These are phyloP conservation scores for Geotrichum armillariae DNA, from an alignment of 1,139 yeast species.

Conservation along the genomic window DNA sequence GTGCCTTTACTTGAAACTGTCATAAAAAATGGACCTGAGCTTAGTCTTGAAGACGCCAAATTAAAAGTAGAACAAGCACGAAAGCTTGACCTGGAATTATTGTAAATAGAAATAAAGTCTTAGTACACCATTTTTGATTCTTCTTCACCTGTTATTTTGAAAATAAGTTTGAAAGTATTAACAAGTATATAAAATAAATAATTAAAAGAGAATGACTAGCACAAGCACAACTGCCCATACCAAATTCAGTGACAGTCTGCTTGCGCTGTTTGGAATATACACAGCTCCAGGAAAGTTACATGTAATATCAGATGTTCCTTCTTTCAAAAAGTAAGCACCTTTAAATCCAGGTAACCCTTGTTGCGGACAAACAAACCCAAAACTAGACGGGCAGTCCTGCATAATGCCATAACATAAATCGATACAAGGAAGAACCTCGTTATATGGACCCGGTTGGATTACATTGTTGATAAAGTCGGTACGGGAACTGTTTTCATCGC, in stretches of 20 bases:
- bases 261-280: slow-evolving; percentile 13
- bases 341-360: slow-evolving; percentile 21
- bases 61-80: not conserved
- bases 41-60: not conserved
- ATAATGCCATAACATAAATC: slow-evolving; percentile 77
- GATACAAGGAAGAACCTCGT: slow-evolving; percentile 83
- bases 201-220: not conserved
- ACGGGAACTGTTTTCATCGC: slow-evolving; percentile 58
- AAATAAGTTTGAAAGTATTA: not conserved
- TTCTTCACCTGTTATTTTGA: too few species aligned
- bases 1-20: slow-evolving; percentile 5
- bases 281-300: slow-evolving; percentile 24
- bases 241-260: not conserved
- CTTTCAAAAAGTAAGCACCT: slow-evolving; percentile 18
- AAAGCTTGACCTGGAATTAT: not conserved
- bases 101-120: not conserved
- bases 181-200: not conserved
- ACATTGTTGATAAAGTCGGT: slow-evolving; percentile 56
- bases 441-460: slow-evolving; percentile 66
- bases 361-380: slow-evolving; percentile 67
- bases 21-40: not conserved
- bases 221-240: slow-evolving; percentile 1
- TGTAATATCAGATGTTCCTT: slow-evolving; percentile 12
- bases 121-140: too few species aligned
- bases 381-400: slow-evolving; percentile 77